These are phyloP conservation scores for Starmerella geochares DNA, from an alignment of 805 yeast species.

Conservation along the genomic window DNA sequence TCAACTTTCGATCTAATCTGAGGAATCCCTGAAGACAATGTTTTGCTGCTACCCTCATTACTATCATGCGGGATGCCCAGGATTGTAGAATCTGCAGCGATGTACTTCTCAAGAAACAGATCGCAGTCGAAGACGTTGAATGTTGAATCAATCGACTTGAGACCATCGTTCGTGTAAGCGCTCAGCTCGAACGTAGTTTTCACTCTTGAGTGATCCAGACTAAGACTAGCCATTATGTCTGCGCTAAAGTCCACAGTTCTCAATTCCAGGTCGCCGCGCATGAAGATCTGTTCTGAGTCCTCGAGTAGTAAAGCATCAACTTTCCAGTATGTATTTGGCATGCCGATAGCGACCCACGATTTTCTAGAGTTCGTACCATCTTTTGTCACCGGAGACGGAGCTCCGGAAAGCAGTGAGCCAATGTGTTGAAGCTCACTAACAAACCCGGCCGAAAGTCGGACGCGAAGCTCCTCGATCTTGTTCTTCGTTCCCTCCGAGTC, in stretches of 20 bases:
- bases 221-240: background rate
- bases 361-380: background rate
- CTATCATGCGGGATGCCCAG: background rate
- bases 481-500: background rate
- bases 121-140: background rate
- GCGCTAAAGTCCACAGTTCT: background rate
- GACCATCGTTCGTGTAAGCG: conserved; percentile 1
- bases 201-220: background rate
- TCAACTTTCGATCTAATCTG: background rate
- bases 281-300: background rate
- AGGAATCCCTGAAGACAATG: background rate
- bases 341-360: background rate
- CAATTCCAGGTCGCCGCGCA: conserved; percentile 1
- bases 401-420: background rate
- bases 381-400: background rate
- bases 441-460: conserved; percentile 2
- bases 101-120: background rate
- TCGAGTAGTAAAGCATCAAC: background rate
- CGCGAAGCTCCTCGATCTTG: background rate
- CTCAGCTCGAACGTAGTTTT: background rate
- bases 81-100: background rate
- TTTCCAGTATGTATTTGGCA: background rate
- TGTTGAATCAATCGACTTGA: conserved; percentile 1
- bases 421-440: background rate
- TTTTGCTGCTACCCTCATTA: too few relatives aligned